These are phyloP conservation scores for Lizonia empirigonia DNA, from an alignment of 2,329 filamentous ascomycete genomes.

Conservation along the genomic window DNA sequence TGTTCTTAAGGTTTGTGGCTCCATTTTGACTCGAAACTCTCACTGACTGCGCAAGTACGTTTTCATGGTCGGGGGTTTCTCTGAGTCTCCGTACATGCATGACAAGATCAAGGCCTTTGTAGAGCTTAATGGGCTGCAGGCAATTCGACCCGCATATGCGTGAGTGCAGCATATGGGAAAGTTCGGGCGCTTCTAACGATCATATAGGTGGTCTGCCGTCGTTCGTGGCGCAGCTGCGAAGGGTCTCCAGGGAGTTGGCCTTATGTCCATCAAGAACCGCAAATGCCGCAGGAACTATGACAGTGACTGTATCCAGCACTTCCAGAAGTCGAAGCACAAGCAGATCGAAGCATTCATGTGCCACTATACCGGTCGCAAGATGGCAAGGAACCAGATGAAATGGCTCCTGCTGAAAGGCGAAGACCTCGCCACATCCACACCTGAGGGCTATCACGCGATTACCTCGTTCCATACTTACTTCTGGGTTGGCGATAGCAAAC, in stretches of 20 bases:
- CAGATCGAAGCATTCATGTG: slow-evolving; percentile 17
- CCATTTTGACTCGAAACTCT: too few species aligned
- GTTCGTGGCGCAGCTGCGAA: slow-evolving; percentile 32
- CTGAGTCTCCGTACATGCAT: slow-evolving; percentile 32
- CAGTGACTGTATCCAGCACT: rapidly evolving
- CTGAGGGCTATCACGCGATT: slow-evolving; percentile 1
- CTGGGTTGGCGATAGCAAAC: slow-evolving; percentile 3
- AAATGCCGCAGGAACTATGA: slow-evolving; percentile 35
- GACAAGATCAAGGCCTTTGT: slow-evolving; percentile 18
- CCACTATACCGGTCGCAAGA: neutral
- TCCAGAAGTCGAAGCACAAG: slow-evolving; percentile 16
- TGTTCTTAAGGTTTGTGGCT: slow-evolving; percentile 30
- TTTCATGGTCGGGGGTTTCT: slow-evolving; percentile 39
- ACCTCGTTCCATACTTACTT: rapidly evolving
- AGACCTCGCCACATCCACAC: too few species aligned
- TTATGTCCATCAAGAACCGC: slow-evolving; percentile 12
- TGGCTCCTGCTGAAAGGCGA: slow-evolving; percentile 28
- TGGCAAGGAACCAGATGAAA: slow-evolving; percentile 6
- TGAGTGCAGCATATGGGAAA: slow-evolving; percentile 19
- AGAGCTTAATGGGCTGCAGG: neutral
- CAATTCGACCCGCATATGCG: slow-evolving; percentile 25
- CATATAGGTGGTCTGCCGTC: slow-evolving; percentile 34
- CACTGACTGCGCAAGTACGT: too few species aligned
- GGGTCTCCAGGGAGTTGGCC: slow-evolving; percentile 24
- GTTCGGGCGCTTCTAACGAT: neutral